Conservation (phyloP, 2,329 filamentous ascomycete species). For the Rosellinia necatrix region DNA sequence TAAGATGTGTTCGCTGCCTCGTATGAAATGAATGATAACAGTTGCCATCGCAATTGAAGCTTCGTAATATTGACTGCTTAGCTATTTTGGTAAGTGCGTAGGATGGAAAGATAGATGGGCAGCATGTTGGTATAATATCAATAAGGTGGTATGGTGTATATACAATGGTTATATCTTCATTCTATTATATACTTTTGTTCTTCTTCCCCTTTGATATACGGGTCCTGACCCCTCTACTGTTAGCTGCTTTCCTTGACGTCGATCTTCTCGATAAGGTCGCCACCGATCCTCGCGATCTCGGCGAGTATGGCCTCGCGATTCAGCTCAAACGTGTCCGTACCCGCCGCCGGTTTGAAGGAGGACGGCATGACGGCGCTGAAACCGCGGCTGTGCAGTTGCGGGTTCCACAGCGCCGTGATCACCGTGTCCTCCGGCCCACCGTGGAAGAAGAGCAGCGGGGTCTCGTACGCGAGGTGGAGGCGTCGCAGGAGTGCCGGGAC, state of each 20-base stretch:
- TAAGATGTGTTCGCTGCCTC: too few species aligned
- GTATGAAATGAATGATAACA: too few species aligned
- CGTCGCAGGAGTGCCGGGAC: conserved; percentile 68
- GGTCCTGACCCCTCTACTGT: background rate
- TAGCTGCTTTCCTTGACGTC: conserved; percentile 49
- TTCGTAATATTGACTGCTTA: too few species aligned
- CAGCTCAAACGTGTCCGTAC: conserved; percentile 58
- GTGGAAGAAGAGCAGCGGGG: conserved; percentile 79
- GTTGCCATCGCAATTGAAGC: too few species aligned
- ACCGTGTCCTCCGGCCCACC: conserved; percentile 62
- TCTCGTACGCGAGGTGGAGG: conserved; percentile 68
- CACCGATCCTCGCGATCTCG: conserved; percentile 73
- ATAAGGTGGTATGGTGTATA: too few species aligned
- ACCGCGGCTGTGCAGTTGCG: conserved; percentile 56
- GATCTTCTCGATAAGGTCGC: conserved; percentile 69
- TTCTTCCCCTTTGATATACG: background rate
- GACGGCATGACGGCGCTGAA: conserved; percentile 76
- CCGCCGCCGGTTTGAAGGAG: conserved; percentile 61
- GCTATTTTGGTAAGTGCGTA: too few species aligned
- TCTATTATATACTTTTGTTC: background rate
- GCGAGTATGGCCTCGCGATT: conserved; percentile 70
- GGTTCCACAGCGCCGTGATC: conserved; percentile 64
- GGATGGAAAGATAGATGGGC: too few species aligned
- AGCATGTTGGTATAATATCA: too few species aligned
- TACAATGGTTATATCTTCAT: background rate